These are phyloP conservation scores for Phialophora verrucosa DNA, from an alignment of 2,329 filamentous ascomycete species.

Conservation along the genomic window DNA sequence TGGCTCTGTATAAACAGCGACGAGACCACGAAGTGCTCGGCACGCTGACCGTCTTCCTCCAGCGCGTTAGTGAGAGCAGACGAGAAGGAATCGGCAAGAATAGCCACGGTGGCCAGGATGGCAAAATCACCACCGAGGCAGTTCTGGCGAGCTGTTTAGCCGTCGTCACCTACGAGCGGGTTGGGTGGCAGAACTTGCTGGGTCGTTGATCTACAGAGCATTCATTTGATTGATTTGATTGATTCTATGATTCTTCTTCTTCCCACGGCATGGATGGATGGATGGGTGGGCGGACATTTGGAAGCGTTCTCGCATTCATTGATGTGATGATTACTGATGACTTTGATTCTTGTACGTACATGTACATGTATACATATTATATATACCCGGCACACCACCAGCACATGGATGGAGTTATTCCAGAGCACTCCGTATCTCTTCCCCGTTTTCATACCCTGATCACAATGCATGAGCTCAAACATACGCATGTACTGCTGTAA, in stretches of 20 bases:
- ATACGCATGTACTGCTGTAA: no score
- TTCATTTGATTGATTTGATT: not conserved
- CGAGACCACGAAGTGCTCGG: constrained; percentile 27
- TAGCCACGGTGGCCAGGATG: not conserved
- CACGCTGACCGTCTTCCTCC: constrained; percentile 23
- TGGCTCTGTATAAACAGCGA: constrained; percentile 33
- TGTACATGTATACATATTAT: not conserved
- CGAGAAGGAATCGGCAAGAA: not conserved
- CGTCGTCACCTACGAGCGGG: constrained; percentile 28
- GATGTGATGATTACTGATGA: not conserved
- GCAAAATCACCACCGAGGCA: constrained; percentile 16
- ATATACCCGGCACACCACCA: no score
- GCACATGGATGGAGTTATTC: no score
- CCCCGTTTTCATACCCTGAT: no score
- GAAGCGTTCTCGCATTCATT: not conserved
- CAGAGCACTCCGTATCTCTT: no score
- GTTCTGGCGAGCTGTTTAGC: constrained; percentile 28
- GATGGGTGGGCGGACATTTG: not conserved
- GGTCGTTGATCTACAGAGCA: constrained; percentile 14
- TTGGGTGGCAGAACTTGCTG: constrained; percentile 27
- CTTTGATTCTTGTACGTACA: not conserved
- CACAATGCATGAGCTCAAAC: no score
- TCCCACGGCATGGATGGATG: not conserved
- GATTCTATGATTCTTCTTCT: not conserved
- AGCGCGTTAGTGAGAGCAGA: not conserved